A percentile compares a stretch with the other conserved stretches of the same genome.
Conservation (phyloP, 257 asterid species). For the Buddleja alternifolia region DNA sequence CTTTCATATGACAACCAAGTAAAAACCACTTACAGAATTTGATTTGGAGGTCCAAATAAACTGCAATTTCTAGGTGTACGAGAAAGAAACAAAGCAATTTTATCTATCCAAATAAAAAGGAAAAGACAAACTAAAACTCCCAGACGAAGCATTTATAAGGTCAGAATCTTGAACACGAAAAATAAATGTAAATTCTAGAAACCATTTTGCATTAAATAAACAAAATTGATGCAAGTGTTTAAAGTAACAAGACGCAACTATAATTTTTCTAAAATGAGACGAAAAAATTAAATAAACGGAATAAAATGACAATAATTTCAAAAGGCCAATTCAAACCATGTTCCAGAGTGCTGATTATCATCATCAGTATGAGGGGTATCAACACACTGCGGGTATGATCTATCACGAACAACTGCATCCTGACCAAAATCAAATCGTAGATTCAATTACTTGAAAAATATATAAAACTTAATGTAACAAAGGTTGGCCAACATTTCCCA, state of each 20-base stretch:
- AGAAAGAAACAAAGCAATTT: background rate
- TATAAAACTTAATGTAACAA: background rate
- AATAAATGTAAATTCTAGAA: background rate
- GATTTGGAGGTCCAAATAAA: background rate
- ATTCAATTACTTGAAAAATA: background rate
- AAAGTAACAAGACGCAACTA: background rate
- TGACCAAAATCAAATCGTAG: constrained; percentile 25
- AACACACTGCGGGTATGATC: background rate
- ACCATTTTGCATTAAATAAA: background rate
- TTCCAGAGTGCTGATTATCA: background rate
- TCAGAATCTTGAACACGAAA: background rate
- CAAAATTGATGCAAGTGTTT: background rate
- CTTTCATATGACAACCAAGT: background rate
- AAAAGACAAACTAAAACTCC: background rate
- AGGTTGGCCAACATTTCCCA: background rate
- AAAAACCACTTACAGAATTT: background rate
- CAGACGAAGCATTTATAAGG: background rate
- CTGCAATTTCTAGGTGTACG: constrained; percentile 1
- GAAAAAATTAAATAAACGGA: background rate
- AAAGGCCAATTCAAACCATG: constrained; percentile 30
- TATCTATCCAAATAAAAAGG: background rate
- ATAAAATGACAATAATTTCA: constrained; percentile 1
- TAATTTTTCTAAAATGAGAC: background rate
- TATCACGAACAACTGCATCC: constrained; percentile 32
- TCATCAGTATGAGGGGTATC: constrained; percentile 3